These are phyloP conservation scores for Dactylonectria macrodidyma DNA, from an alignment of 2,329 filamentous ascomycete genomes.

Conservation along the genomic window DNA sequence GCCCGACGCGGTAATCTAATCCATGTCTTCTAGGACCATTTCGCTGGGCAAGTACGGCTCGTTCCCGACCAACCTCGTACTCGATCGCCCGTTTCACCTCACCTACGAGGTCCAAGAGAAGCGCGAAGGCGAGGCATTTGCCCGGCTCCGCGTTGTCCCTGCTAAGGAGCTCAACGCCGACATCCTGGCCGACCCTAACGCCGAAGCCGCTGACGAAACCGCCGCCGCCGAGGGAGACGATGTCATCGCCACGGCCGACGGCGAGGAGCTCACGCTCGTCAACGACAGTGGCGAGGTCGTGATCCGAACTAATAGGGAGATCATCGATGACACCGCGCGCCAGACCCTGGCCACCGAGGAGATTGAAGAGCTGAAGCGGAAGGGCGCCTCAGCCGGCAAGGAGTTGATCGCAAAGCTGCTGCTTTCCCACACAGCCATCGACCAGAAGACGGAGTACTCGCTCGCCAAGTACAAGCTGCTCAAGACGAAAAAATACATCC, in stretches of 20 bases:
- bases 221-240: slow-evolving; percentile 59
- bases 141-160: slow-evolving; percentile 82
- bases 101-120: slow-evolving; percentile 92
- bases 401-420: slow-evolving; percentile 95
- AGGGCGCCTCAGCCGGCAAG: slow-evolving; percentile 84
- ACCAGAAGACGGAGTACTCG: slow-evolving; percentile 95
- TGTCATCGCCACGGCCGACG: slow-evolving; percentile 54
- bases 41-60: slow-evolving; percentile 93
- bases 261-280: slow-evolving; percentile 60
- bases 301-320: slow-evolving; percentile 71
- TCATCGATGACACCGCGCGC: slow-evolving; percentile 73
- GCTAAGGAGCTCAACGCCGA: slow-evolving; percentile 88
- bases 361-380: slow-evolving; percentile 81
- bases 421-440: slow-evolving; percentile 88
- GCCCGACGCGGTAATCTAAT: slow-evolving; percentile 40
- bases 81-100: slow-evolving; percentile 91
- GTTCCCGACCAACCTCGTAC: slow-evolving; percentile 89
- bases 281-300: slow-evolving; percentile 61
- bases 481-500: slow-evolving; percentile 94
- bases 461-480: slow-evolving; percentile 96
- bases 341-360: slow-evolving; percentile 85
- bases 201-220: slow-evolving; percentile 50
- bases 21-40: slow-evolving; percentile 74
- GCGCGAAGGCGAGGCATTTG: slow-evolving; percentile 73
- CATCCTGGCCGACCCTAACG: slow-evolving; percentile 67